Base-by-base conservation (phyloP, 164 flowering plant genomes). In the Chloranthus sessilifolius region DNA sequence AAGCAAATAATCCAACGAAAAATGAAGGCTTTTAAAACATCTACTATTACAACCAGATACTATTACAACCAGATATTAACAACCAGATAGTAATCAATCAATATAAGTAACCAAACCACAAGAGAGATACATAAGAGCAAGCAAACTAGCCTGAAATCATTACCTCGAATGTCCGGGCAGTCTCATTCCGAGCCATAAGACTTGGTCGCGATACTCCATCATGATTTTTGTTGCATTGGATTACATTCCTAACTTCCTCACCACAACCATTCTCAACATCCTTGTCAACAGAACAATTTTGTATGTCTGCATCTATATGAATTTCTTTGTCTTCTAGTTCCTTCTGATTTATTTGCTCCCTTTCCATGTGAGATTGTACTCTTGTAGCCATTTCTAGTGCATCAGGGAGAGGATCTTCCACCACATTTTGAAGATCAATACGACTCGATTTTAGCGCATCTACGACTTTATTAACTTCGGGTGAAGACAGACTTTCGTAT, bases 331-430 rank as follows among this genome's bases (percentile, higher is more conserved):
- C 50, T 7, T 30, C 52, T 9, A 26, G 29, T 25, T 52, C 35
- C 23, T 40, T 62, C 19, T 23, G 37, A 56, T 28, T 36, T 21
- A 3, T 10, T 12, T 26, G 50, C 44, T 59, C 52, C 2, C 42
- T 55, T n/a, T 29, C 53, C 48, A 37, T 52, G 43, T 36, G 33
- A 14, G 53, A 27, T 5, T 24, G 0, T 27, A 80, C 27, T 47
- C 64, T 42, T 42, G 65, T n/a, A n/a, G n/a, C n/a, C n/a, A n/a
- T n/a, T n/a, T n/a, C n/a, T n/a, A n/a, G 42, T 17, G 86, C 88
- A 49, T 74, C 77, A 7, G 83, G 88, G 55, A 88, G 85, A 44
- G 91, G 96, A 29, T 88, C 96, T 39, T 44, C 69, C 41, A 82
- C 88, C 14, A 59, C 52, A 41, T 69, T 69, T 22, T 53, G 69